Base-by-base conservation (phyloP, 1,284 basidiomycete genomes). In the Porphyrellus sp. region DNA sequence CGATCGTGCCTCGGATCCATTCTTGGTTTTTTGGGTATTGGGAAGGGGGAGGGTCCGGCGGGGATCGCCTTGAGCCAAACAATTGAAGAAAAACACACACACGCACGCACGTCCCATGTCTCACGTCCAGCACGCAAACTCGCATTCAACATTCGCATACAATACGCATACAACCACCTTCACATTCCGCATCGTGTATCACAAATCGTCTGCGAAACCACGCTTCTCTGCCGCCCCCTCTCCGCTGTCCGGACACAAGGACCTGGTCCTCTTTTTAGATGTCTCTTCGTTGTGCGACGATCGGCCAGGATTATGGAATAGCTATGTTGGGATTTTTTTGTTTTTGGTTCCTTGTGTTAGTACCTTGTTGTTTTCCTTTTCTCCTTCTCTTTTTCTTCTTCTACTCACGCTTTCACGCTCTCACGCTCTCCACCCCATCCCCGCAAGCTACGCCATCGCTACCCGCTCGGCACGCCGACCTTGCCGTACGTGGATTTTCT, bases 171-270 rank as follows among this genome's bases (percentile, higher is more conserved):
- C 27, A 18, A 13, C 20, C 21, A 21, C 37, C 16, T 8, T 16
- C 30, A 1, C 31, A 47, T 37, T 31, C 46, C 35, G 31, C 54
- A 51, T 24, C 38, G 30, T 51, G 47, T 51, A 51, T 34, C 50
- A 51, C 28, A 11, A n/a, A 48, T 42, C 35, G 45, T 42, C 12
- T 25, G 21, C 18, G 31, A 51, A 39, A 53, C 41, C 46, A 16
- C 16, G 20, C 21, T 34, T 20, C 25, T 16, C 16, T 21, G 18
- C 21, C 20, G 27, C 21, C 7, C 0, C 46, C 53, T 51, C 49
- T 39, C 57, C 21, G 57, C 53, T 57, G 57, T 60, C 54, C 59
- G 56, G 21, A 38, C 8, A 46, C 40, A 46, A 41, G 45, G 31
- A 40, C 25, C 33, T 30, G 49, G 38, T 30, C 16, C 5, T 37